Evolutionary conservation across 176 grass and related monocot genomes (phyloP).

Genomic region (Pharus latifolius): DNA sequence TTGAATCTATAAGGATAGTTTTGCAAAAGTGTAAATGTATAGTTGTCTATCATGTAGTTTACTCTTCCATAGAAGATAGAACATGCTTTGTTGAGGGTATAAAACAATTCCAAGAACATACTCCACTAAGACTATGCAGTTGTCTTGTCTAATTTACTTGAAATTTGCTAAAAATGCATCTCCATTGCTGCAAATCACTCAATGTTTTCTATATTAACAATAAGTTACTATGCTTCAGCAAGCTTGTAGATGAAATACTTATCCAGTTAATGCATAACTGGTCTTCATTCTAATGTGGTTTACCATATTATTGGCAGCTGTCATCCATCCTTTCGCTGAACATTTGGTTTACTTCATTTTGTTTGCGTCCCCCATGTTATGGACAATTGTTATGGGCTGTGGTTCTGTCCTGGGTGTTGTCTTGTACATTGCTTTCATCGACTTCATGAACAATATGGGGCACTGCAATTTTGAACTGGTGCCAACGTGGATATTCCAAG

Average conservation of each 20-base stretch:
- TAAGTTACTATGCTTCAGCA: not conserved
- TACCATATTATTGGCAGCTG: slow-evolving; percentile 36
- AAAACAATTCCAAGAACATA: too few relatives aligned
- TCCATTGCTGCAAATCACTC: not conserved
- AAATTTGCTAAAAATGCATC: not conserved
- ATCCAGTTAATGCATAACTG: not conserved
- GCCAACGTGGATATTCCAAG: slow-evolving; percentile 59
- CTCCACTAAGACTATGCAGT: too few relatives aligned
- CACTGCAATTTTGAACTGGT: slow-evolving; percentile 92
- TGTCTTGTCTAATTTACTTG: not conserved
- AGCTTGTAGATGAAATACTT: not conserved
- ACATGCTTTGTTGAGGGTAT: too few relatives aligned
- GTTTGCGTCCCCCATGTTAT: slow-evolving; percentile 48
- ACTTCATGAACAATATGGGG: slow-evolving; percentile 98
- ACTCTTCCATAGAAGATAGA: not conserved
- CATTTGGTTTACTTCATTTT: slow-evolving; percentile 59
- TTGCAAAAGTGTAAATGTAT: not conserved
- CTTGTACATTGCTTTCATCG: slow-evolving; percentile 49
- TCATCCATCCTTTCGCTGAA: slow-evolving; percentile 91
- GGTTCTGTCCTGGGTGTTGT: slow-evolving; percentile 15
- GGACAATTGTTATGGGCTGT: slow-evolving; percentile 5
- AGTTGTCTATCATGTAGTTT: not conserved
- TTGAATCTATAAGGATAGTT: not conserved
- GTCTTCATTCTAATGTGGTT: slow-evolving; percentile 11
- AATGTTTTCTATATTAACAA: not conserved